Percentiles rank a stretch among this genome's conserved stretches.
These are phyloP conservation scores for Cordyceps farinosa DNA, from an alignment of 2,329 filamentous ascomycete genomes.

Conservation along the genomic window DNA sequence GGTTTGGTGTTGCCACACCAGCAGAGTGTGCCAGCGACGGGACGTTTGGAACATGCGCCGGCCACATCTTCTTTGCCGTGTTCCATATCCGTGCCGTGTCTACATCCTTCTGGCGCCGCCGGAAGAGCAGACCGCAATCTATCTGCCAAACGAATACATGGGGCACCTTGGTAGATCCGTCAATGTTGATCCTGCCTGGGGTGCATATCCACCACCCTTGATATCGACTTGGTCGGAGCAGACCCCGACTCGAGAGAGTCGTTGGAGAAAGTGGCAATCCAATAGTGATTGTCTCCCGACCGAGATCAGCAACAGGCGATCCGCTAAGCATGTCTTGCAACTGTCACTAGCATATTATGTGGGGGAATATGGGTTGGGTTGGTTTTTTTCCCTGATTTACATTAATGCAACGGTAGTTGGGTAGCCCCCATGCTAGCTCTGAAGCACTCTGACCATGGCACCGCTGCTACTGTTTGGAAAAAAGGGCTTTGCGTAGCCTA, in stretches of 20 bases:
- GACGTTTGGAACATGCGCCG: conserved; percentile 13
- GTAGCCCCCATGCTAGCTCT: background rate
- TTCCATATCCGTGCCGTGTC: too few species aligned
- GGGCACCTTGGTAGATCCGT: background rate
- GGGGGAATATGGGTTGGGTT: background rate
- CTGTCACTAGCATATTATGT: conserved; percentile 6
- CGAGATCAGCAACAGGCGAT: conserved; percentile 13
- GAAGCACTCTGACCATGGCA: background rate
- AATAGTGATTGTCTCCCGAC: background rate
- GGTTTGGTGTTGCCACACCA: conserved; percentile 6
- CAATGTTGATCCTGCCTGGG: background rate
- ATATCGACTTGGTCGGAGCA: background rate
- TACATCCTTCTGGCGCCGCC: too few species aligned
- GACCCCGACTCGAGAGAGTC: background rate
- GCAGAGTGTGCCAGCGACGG: background rate
- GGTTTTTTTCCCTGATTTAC: background rate
- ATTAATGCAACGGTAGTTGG: conserved; percentile 11
- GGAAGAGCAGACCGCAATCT: background rate
- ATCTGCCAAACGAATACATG: background rate
- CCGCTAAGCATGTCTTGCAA: conserved; percentile 5
- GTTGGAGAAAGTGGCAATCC: background rate
- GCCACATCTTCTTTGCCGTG: background rate
- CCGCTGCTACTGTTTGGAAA: background rate
- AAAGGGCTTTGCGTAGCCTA: background rate
- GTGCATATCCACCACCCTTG: background rate